phyloP scores from a whole-genome alignment of 2,329 filamentous ascomycete genomes.

The Leptographium flavum region DNA sequence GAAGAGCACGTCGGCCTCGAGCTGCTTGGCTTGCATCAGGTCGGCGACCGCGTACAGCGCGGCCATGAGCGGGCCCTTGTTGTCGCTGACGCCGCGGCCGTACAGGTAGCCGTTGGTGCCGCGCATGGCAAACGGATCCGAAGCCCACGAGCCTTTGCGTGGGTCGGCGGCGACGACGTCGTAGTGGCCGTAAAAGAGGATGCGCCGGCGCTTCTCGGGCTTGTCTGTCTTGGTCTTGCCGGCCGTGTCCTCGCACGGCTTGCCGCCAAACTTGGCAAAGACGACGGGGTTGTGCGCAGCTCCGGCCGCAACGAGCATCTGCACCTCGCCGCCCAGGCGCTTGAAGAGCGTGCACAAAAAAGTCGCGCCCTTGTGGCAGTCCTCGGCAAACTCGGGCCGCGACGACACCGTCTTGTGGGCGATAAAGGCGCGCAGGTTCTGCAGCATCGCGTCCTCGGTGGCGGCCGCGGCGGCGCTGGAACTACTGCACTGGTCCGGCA shows the following conservation, averaged over 20 bases:
- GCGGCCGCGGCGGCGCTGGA: slow-evolving; percentile 22
- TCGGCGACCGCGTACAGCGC: slow-evolving; percentile 90
- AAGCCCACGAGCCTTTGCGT: slow-evolving; percentile 68
- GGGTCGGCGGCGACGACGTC: slow-evolving; percentile 88
- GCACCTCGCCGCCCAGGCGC: slow-evolving; percentile 75
- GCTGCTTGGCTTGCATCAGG: slow-evolving; percentile 64
- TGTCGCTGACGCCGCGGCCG: slow-evolving; percentile 90
- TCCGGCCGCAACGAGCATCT: slow-evolving; percentile 76
- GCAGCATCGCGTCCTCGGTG: slow-evolving; percentile 45
- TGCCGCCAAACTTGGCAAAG: slow-evolving; percentile 73
- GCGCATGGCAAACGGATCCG: slow-evolving; percentile 78
- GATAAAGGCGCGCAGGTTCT: slow-evolving; percentile 71
- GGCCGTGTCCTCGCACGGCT: slow-evolving; percentile 36
- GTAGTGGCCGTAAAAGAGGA: slow-evolving; percentile 96
- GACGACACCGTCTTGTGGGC: slow-evolving; percentile 87
- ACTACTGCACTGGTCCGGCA: slow-evolving; percentile 31
- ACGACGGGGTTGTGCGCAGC: slow-evolving; percentile 76
- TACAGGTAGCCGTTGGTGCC: slow-evolving; percentile 89
- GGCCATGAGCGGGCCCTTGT: slow-evolving; percentile 91
- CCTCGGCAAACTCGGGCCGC: slow-evolving; percentile 70
- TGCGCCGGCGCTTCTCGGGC: slow-evolving; percentile 64
- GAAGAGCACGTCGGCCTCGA: slow-evolving; percentile 83
- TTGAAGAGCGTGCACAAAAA: slow-evolving; percentile 86
- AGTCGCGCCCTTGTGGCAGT: slow-evolving; percentile 84
- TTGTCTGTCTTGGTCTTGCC: slow-evolving; percentile 36